Evolutionary conservation across 2,329 filamentous ascomycete genomes (phyloP).

Genomic region (Hymenoscyphus repandus): DNA sequence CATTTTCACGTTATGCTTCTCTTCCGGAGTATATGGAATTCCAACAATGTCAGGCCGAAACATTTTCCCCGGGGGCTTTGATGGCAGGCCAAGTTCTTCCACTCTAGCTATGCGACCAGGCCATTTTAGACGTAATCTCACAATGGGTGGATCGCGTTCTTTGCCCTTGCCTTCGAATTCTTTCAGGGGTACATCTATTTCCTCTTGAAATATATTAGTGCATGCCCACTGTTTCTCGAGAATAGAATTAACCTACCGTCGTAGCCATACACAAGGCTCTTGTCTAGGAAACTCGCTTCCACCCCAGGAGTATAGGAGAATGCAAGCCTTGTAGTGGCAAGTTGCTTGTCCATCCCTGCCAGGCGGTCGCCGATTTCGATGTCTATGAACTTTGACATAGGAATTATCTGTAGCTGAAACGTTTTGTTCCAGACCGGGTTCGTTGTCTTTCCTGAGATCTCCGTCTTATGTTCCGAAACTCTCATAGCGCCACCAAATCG

Average conservation of each 20-base stretch:
- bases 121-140: slow-evolving; percentile 17
- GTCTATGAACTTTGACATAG: slow-evolving; percentile 12
- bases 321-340: slow-evolving; percentile 8
- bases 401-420: slow-evolving; percentile 7
- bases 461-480: slow-evolving; percentile 14
- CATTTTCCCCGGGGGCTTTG: slow-evolving; percentile 19
- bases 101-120: slow-evolving; percentile 11
- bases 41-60: slow-evolving; percentile 7
- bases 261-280: slow-evolving; percentile 16
- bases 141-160: slow-evolving; percentile 8
- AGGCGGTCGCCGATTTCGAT: slow-evolving; percentile 16
- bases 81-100: slow-evolving; percentile 8
- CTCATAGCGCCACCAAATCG: slow-evolving; percentile 2
- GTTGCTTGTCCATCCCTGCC: slow-evolving; percentile 11
- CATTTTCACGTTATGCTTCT: not conserved
- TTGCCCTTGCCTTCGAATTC: slow-evolving; percentile 16
- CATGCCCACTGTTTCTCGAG: not conserved
- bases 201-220: slow-evolving; percentile 6
- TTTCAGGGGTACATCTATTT: slow-evolving; percentile 9
- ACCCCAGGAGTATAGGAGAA: slow-evolving; percentile 16
- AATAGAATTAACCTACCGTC: slow-evolving; percentile 11
- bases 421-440: slow-evolving; percentile 18
- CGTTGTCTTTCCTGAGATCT: slow-evolving; percentile 10
- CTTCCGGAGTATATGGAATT: slow-evolving; percentile 12
- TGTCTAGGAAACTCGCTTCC: slow-evolving; percentile 17